phyloP scores from a whole-genome alignment of 495 filamentous ascomycete genomes.

The Chaetomium tenue region DNA sequence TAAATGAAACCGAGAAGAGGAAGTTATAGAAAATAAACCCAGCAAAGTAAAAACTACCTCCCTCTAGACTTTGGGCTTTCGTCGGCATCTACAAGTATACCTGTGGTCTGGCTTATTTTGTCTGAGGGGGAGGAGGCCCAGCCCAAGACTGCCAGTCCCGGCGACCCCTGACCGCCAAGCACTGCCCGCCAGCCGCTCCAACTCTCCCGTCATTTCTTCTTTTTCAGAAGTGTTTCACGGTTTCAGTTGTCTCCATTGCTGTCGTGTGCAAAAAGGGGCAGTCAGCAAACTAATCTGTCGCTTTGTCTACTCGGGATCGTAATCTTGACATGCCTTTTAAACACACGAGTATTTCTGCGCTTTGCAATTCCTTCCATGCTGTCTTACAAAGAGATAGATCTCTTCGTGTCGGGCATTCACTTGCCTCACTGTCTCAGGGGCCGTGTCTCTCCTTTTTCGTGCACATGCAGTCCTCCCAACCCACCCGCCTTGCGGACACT shows the following conservation, averaged over 20 bases:
- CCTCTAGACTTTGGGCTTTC: too few relatives aligned
- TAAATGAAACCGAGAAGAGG: too few relatives aligned
- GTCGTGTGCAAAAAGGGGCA: too few relatives aligned
- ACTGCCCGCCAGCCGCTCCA: neutral
- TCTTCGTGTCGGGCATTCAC: neutral
- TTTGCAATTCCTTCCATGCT: neutral
- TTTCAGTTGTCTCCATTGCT: slow-evolving; percentile 8
- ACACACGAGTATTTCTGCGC: neutral
- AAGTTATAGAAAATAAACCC: too few relatives aligned
- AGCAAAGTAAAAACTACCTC: too few relatives aligned
- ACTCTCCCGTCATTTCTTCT: slow-evolving; percentile 14
- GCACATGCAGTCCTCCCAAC: slow-evolving; percentile 16
- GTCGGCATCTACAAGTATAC: too few relatives aligned
- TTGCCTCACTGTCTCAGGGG: neutral
- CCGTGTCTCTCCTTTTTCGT: slow-evolving; percentile 9
- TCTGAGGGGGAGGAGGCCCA: too few relatives aligned
- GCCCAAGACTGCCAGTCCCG: slow-evolving; percentile 9
- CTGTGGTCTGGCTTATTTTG: too few relatives aligned
- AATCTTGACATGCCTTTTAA: neutral
- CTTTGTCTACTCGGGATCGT: neutral
- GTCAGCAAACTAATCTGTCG: neutral
- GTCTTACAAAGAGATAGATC: neutral
- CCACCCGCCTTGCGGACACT: slow-evolving; percentile 4
- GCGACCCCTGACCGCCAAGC: slow-evolving; percentile 16
- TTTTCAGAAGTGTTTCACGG: slow-evolving; percentile 23